Base-by-base conservation (phyloP, 805 yeast species). In the Hanseniaspora meyeri region DNA sequence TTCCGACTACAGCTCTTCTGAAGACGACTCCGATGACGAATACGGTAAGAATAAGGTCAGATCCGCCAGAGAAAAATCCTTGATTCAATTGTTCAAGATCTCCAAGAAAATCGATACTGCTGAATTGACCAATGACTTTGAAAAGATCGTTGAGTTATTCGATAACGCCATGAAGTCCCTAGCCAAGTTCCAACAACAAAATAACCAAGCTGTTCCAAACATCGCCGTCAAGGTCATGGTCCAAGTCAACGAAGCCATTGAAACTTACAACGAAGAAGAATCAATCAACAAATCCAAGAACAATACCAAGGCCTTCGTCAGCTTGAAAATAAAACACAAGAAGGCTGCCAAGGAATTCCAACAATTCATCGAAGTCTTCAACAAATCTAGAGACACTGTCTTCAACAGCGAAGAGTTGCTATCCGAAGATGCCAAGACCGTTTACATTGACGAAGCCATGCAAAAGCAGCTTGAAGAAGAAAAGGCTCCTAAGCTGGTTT, bases 21-120 rank as follows among this genome's bases (percentile, higher is more conserved):
- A 72, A 10, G 77, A 72, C 27, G 73, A 71, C 46, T 81, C 77
- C 53, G 77, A 78, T 57, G 73, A 71, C 42, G 71, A 72, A 9
- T 77, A 72, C 58, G 86, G 83, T 65, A 84, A 81, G 68, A 85
- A 83, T 62, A 88, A 89, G 43, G 96, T 91, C 63, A 90, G 87
- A 73, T 82, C 93, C 58, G 96, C 97, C 55, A 87, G 85, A 72
- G 97, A 90, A 62, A 93, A 91, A 74, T 77, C 89, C 59, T 69
- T 89, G 63, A 97, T 89, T 67, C 98, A 93, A 69, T 78, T 93
- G 73, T 82, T 79, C 63, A 75, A 75, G 29, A 70, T 79, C 37
- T 78, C 83, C 62, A 83, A 80, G 64, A 76, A 80, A 53, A 80
- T 89, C 64, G 89, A 83, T 65, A 77, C 77, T 58, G 81, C 83